A percentile compares a stretch with the other conserved stretches of the same genome.
These are phyloP conservation scores for Neocucurbitaria cava DNA, from an alignment of 2,329 filamentous ascomycete species.

Conservation along the genomic window DNA sequence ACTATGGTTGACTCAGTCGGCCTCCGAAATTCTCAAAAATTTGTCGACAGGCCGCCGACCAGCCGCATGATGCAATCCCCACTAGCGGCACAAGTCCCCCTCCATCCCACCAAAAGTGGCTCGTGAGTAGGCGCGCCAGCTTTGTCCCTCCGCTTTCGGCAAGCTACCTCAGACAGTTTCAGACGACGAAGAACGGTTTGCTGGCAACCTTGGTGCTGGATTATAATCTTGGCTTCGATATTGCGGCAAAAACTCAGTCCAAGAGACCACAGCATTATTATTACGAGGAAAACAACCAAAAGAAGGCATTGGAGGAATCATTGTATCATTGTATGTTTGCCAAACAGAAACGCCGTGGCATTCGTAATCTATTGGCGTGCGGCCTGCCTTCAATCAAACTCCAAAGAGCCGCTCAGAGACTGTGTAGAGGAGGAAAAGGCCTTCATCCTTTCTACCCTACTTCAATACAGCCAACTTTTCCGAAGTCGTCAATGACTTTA, in stretches of 20 bases:
- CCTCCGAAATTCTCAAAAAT: conserved; percentile 31
- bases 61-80: conserved; percentile 45
- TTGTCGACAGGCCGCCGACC: conserved; percentile 30
- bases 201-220: no score
- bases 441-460: conserved; percentile 16
- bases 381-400: conserved; percentile 1
- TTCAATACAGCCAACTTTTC: conserved; percentile 26
- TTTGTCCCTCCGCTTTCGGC: conserved; percentile 9
- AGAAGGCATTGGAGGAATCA: background rate
- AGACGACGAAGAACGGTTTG: no score
- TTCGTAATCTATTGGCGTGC: conserved; percentile 25
- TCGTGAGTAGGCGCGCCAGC: background rate
- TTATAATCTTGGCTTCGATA: background rate
- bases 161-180: background rate
- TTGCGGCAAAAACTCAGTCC: no score
- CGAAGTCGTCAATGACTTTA: conserved; percentile 19
- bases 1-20: conserved; percentile 22
- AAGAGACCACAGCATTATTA: no score
- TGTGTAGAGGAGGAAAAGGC: conserved; percentile 11
- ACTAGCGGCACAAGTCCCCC: conserved; percentile 17
- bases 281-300: background rate
- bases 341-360: conserved; percentile 14
- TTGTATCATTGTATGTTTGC: background rate
- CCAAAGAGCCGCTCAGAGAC: conserved; percentile 4
- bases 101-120: conserved; percentile 20